Base-by-base conservation (phyloP, 768 basidiomycete species). In the Rhizopogon roseolus region DNA sequence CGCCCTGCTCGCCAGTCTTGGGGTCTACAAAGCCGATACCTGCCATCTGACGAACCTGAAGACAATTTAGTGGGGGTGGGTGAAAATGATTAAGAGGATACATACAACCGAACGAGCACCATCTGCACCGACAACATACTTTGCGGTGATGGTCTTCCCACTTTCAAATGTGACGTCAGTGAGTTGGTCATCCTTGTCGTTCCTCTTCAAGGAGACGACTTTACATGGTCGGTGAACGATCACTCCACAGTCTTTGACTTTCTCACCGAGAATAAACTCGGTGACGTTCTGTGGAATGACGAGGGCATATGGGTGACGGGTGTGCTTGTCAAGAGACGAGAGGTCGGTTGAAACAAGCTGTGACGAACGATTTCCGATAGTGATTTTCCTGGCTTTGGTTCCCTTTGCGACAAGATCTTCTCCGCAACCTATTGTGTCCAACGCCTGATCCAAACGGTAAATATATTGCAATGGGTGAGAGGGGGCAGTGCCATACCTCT, bases 71-170 rank as follows among this genome's bases (percentile, higher is more conserved):
- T 34, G 27, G 49, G 51, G 17, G 13, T 43, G 36, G 37, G 7
- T 28, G 14, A 27, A 46, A 8, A 6, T 11, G 36, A 28, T 53
- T 5, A 9, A 14, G n/a, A 28, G 22, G 6, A 46, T 56, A 60
- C 71, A 46, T 58, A 80, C 81, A 34, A 62, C 58, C 1, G 80
- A 82, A 53, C 62, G 71, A 3, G 77, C 65, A 4, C 81, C 80
- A 59, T 83, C 81, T 5, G 80, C 79, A 22, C 76, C 80, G 32
- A 81, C 58, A 5, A 81, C 73, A 60, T 79, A 80, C 34, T 70
- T 71, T 13, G 80, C 63, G 3, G 63, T 70, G 37, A 81, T 70
- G 11, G 66, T 60, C 36, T 70, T 70, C 4, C 80, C 80, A 42
- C 72, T 69, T 29, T 80, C 77, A 56, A 82, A 80, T 0, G 62